Evolutionary conservation across 23 red algal species (phyloP).

Genomic region (Gracilaria caudata): DNA sequence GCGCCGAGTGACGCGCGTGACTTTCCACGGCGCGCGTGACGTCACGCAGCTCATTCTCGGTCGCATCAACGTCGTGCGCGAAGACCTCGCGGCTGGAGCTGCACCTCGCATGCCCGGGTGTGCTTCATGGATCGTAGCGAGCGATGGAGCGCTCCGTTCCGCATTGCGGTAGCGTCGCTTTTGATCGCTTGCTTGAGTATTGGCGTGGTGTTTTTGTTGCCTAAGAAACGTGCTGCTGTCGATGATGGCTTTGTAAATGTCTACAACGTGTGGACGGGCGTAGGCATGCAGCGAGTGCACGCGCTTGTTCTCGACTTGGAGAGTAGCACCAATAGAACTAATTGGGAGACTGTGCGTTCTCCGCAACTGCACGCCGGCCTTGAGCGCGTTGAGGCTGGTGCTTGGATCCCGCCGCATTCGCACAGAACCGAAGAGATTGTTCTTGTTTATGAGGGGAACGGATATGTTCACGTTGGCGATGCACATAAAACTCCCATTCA

Average conservation of each 20-base stretch:
- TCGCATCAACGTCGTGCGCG: not conserved
- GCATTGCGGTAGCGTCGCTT: not conserved
- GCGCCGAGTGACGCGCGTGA: not conserved
- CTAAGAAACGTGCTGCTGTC: not conserved
- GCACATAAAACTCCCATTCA: not conserved
- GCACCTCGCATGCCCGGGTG: not conserved
- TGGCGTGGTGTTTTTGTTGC: not conserved
- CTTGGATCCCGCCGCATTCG: constrained; percentile 46
- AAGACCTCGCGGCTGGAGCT: not conserved
- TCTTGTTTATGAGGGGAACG: constrained; percentile 11
- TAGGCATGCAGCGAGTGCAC: not conserved
- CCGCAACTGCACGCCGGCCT: constrained; percentile 26
- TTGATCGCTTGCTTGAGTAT: not conserved
- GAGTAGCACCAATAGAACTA: constrained; percentile 33
- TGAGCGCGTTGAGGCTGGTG: constrained; percentile 34
- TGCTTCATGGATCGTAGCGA: not conserved
- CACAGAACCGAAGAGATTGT: constrained; percentile 47
- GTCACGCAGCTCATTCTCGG: not conserved
- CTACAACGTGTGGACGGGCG: not conserved
- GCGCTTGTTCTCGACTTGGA: constrained; percentile 25
- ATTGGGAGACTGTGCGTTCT: constrained; percentile 26
- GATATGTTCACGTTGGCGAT: constrained; percentile 24
- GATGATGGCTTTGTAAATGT: not conserved
- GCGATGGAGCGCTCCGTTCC: not conserved
- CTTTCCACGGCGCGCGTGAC: not conserved